Conservation (phyloP, 2,329 filamentous ascomycete species). For the Pseudogymnoascus sp. region DNA sequence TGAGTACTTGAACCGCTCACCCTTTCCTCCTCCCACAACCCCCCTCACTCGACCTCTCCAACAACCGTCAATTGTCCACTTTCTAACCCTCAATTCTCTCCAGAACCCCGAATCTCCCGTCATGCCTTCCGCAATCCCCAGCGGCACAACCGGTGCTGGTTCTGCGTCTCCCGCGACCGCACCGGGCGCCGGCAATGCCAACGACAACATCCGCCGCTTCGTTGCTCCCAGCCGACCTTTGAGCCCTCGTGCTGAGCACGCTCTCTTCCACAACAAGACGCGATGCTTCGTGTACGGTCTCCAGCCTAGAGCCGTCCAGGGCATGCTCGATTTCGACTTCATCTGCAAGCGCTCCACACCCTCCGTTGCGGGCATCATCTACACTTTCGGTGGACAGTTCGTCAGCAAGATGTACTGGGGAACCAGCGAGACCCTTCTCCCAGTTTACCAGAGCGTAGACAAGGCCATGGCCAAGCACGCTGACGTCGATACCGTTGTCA, state of each 20-base stretch:
- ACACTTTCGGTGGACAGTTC: constrained; percentile 99
- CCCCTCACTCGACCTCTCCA: neutral
- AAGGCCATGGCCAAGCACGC: constrained; percentile 95
- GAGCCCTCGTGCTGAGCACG: constrained; percentile 79
- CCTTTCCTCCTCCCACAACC: neutral
- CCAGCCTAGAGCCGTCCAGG: constrained; percentile 85
- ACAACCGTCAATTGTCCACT: neutral
- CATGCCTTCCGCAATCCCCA: constrained; percentile 33
- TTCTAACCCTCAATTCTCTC: constrained; percentile 12
- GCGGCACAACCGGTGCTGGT: constrained; percentile 38
- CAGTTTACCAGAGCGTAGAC: constrained; percentile 88
- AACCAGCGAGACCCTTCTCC: constrained; percentile 95
- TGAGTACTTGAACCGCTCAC: neutral
- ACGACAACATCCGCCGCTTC: constrained; percentile 99
- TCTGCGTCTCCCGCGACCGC: constrained; percentile 41
- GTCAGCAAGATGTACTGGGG: constrained; percentile 99
- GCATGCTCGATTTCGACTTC: constrained; percentile 99
- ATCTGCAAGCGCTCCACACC: constrained; percentile 98
- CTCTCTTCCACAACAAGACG: constrained; percentile 98
- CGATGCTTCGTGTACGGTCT: constrained; percentile 99
- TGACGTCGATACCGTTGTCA: constrained; percentile 96
- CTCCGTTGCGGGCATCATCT: constrained; percentile 98
- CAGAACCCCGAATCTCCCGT: constrained; percentile 14
- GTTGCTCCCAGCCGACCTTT: constrained; percentile 82
- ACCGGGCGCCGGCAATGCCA: constrained; percentile 46